Evolutionary conservation across 192 early-diverging fungal genomes (phyloP).

Genomic region (Diversispora eburnea): DNA sequence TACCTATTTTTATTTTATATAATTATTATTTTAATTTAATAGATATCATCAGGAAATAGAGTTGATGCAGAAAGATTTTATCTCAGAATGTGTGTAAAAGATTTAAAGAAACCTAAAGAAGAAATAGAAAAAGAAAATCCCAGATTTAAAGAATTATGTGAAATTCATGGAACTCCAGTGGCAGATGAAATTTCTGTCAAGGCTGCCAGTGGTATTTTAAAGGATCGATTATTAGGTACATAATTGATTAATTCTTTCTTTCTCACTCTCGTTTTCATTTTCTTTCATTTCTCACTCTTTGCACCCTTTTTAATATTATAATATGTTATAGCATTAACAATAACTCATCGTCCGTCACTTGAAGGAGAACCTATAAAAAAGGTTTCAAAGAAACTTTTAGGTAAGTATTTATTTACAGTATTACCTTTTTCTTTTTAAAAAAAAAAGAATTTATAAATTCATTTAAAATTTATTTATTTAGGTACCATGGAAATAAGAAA

Average conservation of each 20-base stretch:
- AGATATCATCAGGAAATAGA: constrained; percentile 39
- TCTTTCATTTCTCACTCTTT: background rate
- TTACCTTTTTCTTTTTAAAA: background rate
- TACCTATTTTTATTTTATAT: background rate
- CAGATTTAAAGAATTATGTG: constrained; percentile 47
- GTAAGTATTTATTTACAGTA: background rate
- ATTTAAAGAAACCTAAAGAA: constrained; percentile 35
- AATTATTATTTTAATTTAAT: background rate
- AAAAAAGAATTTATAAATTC: background rate
- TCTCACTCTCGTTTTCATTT: background rate
- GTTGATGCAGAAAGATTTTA: constrained; percentile 55
- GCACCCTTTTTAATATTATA: background rate
- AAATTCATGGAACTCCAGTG: constrained; percentile 41
- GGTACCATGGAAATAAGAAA: constrained; percentile 50
- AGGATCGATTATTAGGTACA: constrained; percentile 44
- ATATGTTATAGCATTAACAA: constrained; percentile 20
- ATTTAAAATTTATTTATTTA: constrained; percentile 19
- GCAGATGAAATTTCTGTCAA: constrained; percentile 33
- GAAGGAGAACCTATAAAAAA: constrained; percentile 27
- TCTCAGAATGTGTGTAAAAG: constrained; percentile 33
- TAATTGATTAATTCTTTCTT: background rate
- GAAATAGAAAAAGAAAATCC: constrained; percentile 44
- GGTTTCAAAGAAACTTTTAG: constrained; percentile 29
- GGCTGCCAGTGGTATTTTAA: constrained; percentile 39
- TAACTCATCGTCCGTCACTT: constrained; percentile 14